Base-by-base conservation (phyloP, 306 rosid species). In the Leucaena leucocephala region DNA sequence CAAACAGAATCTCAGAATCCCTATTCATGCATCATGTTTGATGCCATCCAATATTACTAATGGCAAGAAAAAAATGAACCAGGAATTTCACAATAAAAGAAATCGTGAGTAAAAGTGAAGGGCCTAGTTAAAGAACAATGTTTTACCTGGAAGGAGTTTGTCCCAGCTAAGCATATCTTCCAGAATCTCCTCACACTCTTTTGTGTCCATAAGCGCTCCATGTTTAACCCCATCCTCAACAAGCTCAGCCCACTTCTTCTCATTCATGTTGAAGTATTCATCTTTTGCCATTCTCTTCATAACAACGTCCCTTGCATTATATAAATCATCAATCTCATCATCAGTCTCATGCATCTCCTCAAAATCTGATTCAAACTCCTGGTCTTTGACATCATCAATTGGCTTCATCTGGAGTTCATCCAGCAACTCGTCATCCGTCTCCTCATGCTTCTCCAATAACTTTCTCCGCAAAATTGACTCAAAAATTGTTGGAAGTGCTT, bases 401-500 rank as follows among this genome's bases (percentile, higher is more conserved):
- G 96, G 98, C 71, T 78, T 11, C 89, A 65, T 45, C 7, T 38
- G 45, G 13, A 96, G 77, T 17, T 91, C 90, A 0, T 90, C 90
- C 57, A 88, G 44, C 72, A 96, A 34, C 80, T 91, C 97, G 55
- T 96, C 94, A 71, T 96, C 99, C 0, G 96, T 91, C 2, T 93
- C 98, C 67, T 85, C 98, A 50, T 93, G 99, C 80, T 86, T 83
- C 65, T 88, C 87, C 2, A 82, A 67, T 76, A 93, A 83, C 76
- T 62, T 89, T 88, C 99, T 86, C 78, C 63, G 79, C 86, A 96
- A 71, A 84, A 93, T 80, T 0, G 96, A 90, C 83, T 96, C 98
- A 11, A 89, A 49, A 48, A 96, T 87, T 0, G 86, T 80, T 0
- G 96, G 92, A 0, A 95, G 94, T 9, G 78, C 90, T 22, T 83